Evolutionary conservation across 192 early-diverging fungal species (phyloP), one percentile per base, ranked within the genome.

Genomic region (Linnemannia zychae): DNA sequence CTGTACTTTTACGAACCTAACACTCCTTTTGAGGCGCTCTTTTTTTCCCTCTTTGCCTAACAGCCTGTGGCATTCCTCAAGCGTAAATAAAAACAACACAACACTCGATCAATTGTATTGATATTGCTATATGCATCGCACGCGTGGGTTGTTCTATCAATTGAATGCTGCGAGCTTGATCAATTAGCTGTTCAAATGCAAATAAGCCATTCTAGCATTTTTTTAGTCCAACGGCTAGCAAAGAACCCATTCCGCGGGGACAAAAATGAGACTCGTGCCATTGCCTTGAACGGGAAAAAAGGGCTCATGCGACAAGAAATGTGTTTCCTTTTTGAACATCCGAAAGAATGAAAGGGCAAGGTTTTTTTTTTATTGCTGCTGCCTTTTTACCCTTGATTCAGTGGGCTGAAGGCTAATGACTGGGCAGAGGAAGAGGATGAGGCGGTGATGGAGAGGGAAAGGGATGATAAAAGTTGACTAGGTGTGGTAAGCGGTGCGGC

Each of bases 271-370:
- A 13, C 7, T 17, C 48, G 9, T 49, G 46, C n/a, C n/a, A n/a
- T n/a, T 47, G 46, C 46, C 48, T 49, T 49, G 53, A 28, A 57
- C 4, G 7, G 24, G 11, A 60, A 31, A 60, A 31, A 31, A 2
- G 57, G 24, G 57, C 57, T 63, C 57, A 63, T 63, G 57, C 57
- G 57, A 63, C 57, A 63, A 2, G 57, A 63, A n/a, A 63, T 3
- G 24, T n/a, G 57, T 63, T 63, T 63, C 57, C 57, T 63, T 63
- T 63, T 63, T 63, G 28, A 63, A 63, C 57, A 63, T 63, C 57
- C 57, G 57, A 63, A 63, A 15, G 28, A 63, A 7, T 20, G 15
- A 31, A 22, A 11, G 57, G 28, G 13, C 28, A 63, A 63, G 31
- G 57, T 31, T 63, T 28, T 63, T 63, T 33, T 11, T 12, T 20